Conservation (phyloP, 352 stramenopile species). For the Saprolegnia parasitica region DNA sequence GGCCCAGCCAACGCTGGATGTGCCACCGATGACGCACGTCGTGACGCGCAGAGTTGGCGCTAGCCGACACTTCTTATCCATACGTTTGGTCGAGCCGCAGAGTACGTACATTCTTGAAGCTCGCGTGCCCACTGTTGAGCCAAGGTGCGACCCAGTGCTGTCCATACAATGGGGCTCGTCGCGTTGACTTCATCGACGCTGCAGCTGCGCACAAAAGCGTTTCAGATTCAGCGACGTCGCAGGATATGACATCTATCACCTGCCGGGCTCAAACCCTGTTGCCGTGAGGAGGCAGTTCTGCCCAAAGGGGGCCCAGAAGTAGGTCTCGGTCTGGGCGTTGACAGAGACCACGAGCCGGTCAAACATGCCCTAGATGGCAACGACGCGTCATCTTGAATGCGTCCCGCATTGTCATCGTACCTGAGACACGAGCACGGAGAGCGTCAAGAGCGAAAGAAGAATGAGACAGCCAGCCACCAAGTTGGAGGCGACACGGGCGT, state of each 20-base stretch:
- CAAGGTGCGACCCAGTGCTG: constrained; percentile 1
- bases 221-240: neutral
- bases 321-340: constrained; percentile 7
- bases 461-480: neutral
- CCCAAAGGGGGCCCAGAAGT: constrained; percentile 17
- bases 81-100: neutral
- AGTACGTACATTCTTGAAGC: neutral
- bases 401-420: neutral
- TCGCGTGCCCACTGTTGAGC: constrained; percentile 13
- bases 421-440: neutral
- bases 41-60: constrained; percentile 2
- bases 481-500: neutral
- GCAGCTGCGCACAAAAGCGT: neutral
- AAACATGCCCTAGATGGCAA: neutral
- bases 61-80: neutral
- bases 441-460: neutral
- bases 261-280: neutral
- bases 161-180: neutral
- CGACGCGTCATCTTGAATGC: neutral
- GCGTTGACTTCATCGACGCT: neutral
- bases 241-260: neutral
- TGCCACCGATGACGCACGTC: constrained; percentile 25
- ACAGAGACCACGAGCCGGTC: neutral
- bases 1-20: constrained; percentile 14
- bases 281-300: constrained; percentile 1